A percentile compares a stretch with the other conserved stretches of the same genome.
phyloP scores from a whole-genome alignment of 768 basidiomycete genomes.

The Tricholomella constricta region DNA sequence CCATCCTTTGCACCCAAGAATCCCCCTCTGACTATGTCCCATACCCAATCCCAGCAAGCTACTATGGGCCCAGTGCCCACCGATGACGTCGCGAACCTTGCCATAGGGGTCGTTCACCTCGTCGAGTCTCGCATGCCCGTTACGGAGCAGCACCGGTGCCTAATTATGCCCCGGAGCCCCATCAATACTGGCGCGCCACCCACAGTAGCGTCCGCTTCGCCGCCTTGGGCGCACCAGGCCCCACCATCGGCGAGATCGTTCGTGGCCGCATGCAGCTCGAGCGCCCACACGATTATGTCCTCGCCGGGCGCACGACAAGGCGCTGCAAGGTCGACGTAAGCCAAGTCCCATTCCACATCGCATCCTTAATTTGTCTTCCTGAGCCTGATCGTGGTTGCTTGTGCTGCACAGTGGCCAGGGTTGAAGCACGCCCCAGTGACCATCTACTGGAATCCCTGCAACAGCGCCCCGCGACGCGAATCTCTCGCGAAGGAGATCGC shows the following conservation, averaged over 20 bases:
- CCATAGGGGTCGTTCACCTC: too few species aligned
- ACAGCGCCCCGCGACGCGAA: too few species aligned
- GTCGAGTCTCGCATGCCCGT: neutral
- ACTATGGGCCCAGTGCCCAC: too few species aligned
- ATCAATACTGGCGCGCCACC: slow-evolving; percentile 12
- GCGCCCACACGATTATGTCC: slow-evolving; percentile 16
- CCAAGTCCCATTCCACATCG: too few species aligned
- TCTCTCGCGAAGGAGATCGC: neutral
- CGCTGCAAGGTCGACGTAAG: neutral
- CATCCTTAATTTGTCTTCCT: too few species aligned
- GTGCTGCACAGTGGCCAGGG: neutral
- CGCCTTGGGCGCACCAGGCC: slow-evolving; percentile 23
- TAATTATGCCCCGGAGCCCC: slow-evolving; percentile 16
- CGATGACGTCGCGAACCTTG: too few species aligned
- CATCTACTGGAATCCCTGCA: too few species aligned
- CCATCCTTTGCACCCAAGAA: too few species aligned
- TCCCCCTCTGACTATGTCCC: too few species aligned
- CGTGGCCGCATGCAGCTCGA: slow-evolving; percentile 17
- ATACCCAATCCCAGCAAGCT: too few species aligned
- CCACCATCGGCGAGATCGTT: slow-evolving; percentile 20
- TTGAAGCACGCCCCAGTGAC: neutral
- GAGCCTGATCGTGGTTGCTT: neutral
- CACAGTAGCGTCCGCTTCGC: slow-evolving; percentile 21
- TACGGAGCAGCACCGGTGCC: slow-evolving; percentile 11
- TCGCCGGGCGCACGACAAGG: slow-evolving; percentile 5